Percentiles rank a stretch among this genome's conserved stretches.
Conservation (phyloP, 2,329 filamentous ascomycete genomes). For the Phoma herbarum region DNA sequence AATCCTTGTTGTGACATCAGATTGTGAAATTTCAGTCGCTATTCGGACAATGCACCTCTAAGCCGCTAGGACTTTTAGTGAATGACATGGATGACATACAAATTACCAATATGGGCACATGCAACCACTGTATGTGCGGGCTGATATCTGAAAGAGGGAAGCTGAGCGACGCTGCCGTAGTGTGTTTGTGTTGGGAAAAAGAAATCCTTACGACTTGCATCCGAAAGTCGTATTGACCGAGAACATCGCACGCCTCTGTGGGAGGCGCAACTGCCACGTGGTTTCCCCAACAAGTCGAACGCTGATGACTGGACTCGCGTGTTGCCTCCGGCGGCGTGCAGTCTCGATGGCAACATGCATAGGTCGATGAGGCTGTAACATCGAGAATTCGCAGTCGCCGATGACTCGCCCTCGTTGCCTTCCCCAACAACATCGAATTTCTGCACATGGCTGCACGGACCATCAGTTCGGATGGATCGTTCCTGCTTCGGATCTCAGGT, state of each 20-base stretch:
- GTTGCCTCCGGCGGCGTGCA: not conserved
- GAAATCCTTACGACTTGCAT: not conserved
- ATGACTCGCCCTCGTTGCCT: not conserved
- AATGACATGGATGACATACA: too few species aligned
- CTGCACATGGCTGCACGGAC: slow-evolving; percentile 10
- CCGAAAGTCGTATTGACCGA: not conserved
- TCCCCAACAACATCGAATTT: not conserved
- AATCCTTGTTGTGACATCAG: not conserved
- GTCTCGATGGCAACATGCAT: slow-evolving; percentile 1
- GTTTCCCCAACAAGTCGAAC: not conserved
- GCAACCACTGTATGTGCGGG: not conserved
- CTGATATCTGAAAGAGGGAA: not conserved
- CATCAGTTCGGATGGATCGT: slow-evolving; percentile 9
- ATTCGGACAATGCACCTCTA: not conserved
- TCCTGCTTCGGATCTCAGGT: not conserved
- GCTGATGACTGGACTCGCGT: slow-evolving; percentile 1
- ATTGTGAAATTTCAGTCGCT: not conserved
- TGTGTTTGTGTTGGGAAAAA: not conserved
- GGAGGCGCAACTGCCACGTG: not conserved
- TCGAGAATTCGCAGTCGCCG: slow-evolving; percentile 11
- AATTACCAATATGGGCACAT: too few species aligned
- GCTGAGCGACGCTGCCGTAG: not conserved
- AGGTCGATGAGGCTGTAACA: slow-evolving; percentile 4
- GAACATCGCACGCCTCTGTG: not conserved
- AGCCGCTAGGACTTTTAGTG: too few species aligned